Evolutionary conservation across 164 flowering plant species (phyloP), one percentile per base, ranked within the genome.

Genomic region (Chimonanthus praecox): DNA sequence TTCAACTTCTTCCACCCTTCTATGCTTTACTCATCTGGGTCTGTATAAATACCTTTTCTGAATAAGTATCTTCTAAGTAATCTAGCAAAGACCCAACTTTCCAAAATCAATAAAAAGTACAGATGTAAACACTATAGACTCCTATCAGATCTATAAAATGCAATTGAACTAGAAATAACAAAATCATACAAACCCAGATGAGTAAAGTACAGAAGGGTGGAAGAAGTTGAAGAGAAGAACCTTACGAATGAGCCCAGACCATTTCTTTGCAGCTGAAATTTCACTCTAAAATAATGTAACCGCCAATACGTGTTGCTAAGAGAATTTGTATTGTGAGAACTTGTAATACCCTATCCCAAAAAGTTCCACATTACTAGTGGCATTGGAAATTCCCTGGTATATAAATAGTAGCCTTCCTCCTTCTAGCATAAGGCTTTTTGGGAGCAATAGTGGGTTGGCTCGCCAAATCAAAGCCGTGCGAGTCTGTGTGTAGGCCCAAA

Each of bases 71-170:
- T 74, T 64, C 20, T 74, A 72, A 80, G 74, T 86, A 84, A 86
- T 86, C 89, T 78, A 54, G 50, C 77, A 83, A 81, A 83, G 80
- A 74, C 65, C 71, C 75, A 78, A 79, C 72, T 83, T 68, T 83
- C 82, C 78, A 73, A 75, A 82, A 64, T 64, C 67, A 62, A 73
- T 73, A 60, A 64, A 45, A 74, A 77, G 58, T 9, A 51, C 13
- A 10, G 4, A 0, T 9, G 5, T 8, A 51, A 51, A 51, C 9
- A 4, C 58, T 8, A 65, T 8, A 20, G 21, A 6, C 66, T 18
- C 7, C 4, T 4, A 44, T 65, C n/a, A 45, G 68, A 65, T 65
- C 49, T 45, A n/a, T 1, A 65, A 65, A 65, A 15, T 78, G 80
- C 83, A 68, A 78, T 75, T 69, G 50, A 74, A 68, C 2, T 8